These are phyloP conservation scores for Aspergillus niger DNA, from an alignment of 2,329 filamentous ascomycete species.

Conservation along the genomic window DNA sequence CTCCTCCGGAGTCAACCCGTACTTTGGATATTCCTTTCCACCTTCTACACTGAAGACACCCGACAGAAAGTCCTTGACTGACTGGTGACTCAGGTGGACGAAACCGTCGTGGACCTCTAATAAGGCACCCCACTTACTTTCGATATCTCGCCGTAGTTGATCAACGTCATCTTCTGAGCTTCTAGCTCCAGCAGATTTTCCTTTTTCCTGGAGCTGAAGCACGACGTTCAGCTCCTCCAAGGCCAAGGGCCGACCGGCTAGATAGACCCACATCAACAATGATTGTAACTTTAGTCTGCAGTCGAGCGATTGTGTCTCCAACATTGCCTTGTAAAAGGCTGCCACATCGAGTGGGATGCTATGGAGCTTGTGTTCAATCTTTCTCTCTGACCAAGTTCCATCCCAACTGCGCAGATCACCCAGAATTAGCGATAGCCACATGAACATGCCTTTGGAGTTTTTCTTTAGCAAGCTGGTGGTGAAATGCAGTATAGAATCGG, in stretches of 20 bases:
- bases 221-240: not conserved
- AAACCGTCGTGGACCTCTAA: not conserved
- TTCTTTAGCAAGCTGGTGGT: not conserved
- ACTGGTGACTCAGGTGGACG: conserved; percentile 2
- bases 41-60: not conserved
- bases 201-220: not conserved
- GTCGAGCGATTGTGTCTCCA: not conserved
- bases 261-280: conserved; percentile 3
- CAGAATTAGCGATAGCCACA: conserved; percentile 3
- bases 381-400: not conserved
- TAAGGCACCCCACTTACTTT: not conserved
- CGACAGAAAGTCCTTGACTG: conserved; percentile 5
- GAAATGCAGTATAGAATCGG: not conserved
- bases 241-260: not conserved
- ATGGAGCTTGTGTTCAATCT: conserved; percentile 1
- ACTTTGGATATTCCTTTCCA: not conserved
- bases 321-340: not conserved
- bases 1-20: not conserved
- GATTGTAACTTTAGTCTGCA: not conserved
- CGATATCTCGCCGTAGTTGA: not conserved
- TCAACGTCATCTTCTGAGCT: not conserved
- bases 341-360: conserved; percentile 1
- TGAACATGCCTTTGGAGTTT: conserved; percentile 5
- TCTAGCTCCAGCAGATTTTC: not conserved
- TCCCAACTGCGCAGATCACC: not conserved